Evolutionary conservation across 768 basidiomycete species (phyloP).

Genomic region (Russula earlei): DNA sequence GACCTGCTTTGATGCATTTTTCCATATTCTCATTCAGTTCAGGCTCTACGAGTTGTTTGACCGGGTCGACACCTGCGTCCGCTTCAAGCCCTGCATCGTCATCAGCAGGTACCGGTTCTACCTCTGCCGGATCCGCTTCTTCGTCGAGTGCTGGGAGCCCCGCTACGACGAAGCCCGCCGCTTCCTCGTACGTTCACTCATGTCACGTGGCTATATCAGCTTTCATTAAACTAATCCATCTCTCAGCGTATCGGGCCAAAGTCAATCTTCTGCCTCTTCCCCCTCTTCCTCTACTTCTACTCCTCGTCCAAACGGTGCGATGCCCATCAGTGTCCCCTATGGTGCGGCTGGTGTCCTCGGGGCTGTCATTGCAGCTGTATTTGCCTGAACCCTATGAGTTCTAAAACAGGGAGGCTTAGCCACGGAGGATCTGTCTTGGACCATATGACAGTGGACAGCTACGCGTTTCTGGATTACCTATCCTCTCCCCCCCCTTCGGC

Average conservation of each 20-base stretch:
- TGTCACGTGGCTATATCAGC: fast-evolving
- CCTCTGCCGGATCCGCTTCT: not conserved
- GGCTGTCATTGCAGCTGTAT: constrained; percentile 31
- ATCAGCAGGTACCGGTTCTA: not conserved
- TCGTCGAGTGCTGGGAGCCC: not conserved
- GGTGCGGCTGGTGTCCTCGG: constrained; percentile 34
- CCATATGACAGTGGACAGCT: constrained; percentile 1
- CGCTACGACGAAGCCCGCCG: not conserved
- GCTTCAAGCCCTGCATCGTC: too few species aligned
- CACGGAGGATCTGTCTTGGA: too few species aligned
- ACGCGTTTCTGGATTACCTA: constrained; percentile 9
- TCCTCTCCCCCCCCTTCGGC: not conserved
- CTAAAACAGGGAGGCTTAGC: too few species aligned
- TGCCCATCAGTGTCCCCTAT: constrained; percentile 28
- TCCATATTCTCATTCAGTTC: not conserved
- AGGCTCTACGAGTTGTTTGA: too few species aligned
- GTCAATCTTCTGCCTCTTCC: too few species aligned
- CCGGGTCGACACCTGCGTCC: too few species aligned
- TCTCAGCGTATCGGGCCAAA: not conserved
- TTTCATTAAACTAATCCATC: not conserved
- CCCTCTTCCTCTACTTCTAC: not conserved
- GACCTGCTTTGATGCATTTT: not conserved
- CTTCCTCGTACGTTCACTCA: not conserved
- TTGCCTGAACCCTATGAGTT: constrained; percentile 25
- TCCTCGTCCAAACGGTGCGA: constrained; percentile 26